Conservation (phyloP, 1,284 basidiomycete genomes). For the Anthracocystis panici-leucophaei region DNA sequence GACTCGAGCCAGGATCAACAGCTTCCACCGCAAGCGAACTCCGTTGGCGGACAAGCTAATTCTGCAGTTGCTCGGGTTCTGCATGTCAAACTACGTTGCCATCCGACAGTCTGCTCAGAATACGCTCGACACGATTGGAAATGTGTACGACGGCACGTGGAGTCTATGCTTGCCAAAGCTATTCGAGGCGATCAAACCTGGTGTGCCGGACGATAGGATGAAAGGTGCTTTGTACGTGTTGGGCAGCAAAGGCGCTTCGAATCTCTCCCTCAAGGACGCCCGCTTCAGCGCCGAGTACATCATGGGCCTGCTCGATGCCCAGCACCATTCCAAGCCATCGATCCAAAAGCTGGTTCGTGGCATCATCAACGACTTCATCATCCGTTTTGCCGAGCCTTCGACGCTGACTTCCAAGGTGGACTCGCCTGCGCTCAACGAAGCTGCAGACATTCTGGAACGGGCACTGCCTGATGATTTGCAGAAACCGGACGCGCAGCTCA, state of each 20-base stretch:
- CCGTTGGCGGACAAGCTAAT: conserved; percentile 84
- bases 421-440: conserved; percentile 39
- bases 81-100: conserved; percentile 72
- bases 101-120: conserved; percentile 78
- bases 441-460: conserved; percentile 28
- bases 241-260: conserved; percentile 77
- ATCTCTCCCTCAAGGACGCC: conserved; percentile 74
- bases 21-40: conserved; percentile 83
- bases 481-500: conserved; percentile 55
- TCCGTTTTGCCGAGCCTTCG: conserved; percentile 68
- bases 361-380: conserved; percentile 76
- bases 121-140: conserved; percentile 77
- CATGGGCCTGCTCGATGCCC: conserved; percentile 81
- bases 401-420: conserved; percentile 52
- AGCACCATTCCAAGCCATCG: conserved; percentile 91
- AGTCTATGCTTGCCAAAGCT: conserved; percentile 77
- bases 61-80: conserved; percentile 82
- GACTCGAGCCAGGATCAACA: conserved; percentile 78
- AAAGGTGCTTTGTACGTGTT: conserved; percentile 93
- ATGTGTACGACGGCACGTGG: conserved; percentile 86
- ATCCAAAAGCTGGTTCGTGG: conserved; percentile 86
- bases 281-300: conserved; percentile 78
- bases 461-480: conserved; percentile 24
- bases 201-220: conserved; percentile 85
- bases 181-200: conserved; percentile 76